Evolutionary conservation across 768 basidiomycete species (phyloP), one percentile per base, ranked within the genome.

Genomic region (Amanita exitialis): DNA sequence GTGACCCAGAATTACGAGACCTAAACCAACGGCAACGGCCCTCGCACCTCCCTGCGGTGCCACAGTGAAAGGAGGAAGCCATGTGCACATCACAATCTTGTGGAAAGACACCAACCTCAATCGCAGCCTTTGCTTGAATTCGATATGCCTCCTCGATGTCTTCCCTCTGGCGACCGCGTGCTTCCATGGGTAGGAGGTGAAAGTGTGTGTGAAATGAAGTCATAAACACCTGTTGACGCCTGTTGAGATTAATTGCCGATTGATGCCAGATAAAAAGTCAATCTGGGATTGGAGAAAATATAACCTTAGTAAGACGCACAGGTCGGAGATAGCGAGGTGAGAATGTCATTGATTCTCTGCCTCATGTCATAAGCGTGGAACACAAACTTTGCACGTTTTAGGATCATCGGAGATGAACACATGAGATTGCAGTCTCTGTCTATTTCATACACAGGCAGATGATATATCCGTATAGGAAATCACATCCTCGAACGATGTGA

Each of bases 1-100:
- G 58, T 90, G 84, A 12, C 69, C 79, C 43, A 90, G 66, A 39
- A 78, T 71, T 8, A 79, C 74, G 23, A 79, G 60, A n/a, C 83
- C 82, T 30, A 79, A 54, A 3, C 86, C 82, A 41, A 83, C 56
- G 35, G 68, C 73, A 12, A 75, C 76, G 49, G 70, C 70, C 59
- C 74, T 69, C 48, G 70, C 63, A 52, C 76, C 81, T 51, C 81
- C 80, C 78, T 86, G 59, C 47, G 38, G 23, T 53, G 49, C 42
- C 43, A 16, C 41, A 20, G 39, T 25, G 47, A 49, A 21, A 34
- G 15, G 4, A 27, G 28, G 35, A 44, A 13, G 52, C 57, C 51
- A 51, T 46, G 49, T 55, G 43, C 46, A 45, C 43, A 48, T 39
- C 28, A 38, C 45, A 38, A 45, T 46, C 45, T 38, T 38, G 45